Percentiles rank a stretch among this genome's conserved stretches.
These are phyloP conservation scores for Aspergillus tanneri DNA, from an alignment of 2,329 filamentous ascomycete genomes.

Conservation along the genomic window DNA sequence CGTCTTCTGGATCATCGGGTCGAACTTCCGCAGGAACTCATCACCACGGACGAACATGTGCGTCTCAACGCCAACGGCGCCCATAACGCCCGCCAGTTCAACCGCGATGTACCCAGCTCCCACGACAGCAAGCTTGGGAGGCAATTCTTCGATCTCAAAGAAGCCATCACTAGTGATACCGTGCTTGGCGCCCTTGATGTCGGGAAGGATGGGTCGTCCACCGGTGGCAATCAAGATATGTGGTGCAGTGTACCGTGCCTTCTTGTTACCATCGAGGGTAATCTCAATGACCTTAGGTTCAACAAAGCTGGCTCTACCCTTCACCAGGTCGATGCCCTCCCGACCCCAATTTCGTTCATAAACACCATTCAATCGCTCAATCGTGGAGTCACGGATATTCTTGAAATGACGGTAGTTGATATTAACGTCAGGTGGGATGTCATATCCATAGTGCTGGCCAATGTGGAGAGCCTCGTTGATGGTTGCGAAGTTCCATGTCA, in stretches of 20 bases:
- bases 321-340: slow-evolving; percentile 52
- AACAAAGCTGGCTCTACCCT: slow-evolving; percentile 49
- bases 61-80: slow-evolving; percentile 50
- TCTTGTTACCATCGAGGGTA: slow-evolving; percentile 43
- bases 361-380: slow-evolving; percentile 47
- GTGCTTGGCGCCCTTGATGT: slow-evolving; percentile 47
- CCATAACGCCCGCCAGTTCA: slow-evolving; percentile 52
- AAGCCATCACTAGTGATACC: slow-evolving; percentile 55
- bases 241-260: slow-evolving; percentile 42
- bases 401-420: slow-evolving; percentile 51
- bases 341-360: slow-evolving; percentile 53
- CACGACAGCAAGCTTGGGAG: slow-evolving; percentile 51
- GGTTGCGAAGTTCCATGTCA: slow-evolving; percentile 54
- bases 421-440: slow-evolving; percentile 43
- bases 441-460: slow-evolving; percentile 50
- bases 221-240: slow-evolving; percentile 53
- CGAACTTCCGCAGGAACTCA: slow-evolving; percentile 52
- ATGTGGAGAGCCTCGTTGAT: slow-evolving; percentile 49
- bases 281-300: slow-evolving; percentile 48
- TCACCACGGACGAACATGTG: slow-evolving; percentile 53
- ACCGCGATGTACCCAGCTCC: slow-evolving; percentile 55
- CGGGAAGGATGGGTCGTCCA: slow-evolving; percentile 46
- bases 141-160: slow-evolving; percentile 52
- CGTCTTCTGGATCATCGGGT: slow-evolving; percentile 54
- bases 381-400: slow-evolving; percentile 46